phyloP scores from a whole-genome alignment of 179 eudicot species.

The Spergularia azorica region DNA sequence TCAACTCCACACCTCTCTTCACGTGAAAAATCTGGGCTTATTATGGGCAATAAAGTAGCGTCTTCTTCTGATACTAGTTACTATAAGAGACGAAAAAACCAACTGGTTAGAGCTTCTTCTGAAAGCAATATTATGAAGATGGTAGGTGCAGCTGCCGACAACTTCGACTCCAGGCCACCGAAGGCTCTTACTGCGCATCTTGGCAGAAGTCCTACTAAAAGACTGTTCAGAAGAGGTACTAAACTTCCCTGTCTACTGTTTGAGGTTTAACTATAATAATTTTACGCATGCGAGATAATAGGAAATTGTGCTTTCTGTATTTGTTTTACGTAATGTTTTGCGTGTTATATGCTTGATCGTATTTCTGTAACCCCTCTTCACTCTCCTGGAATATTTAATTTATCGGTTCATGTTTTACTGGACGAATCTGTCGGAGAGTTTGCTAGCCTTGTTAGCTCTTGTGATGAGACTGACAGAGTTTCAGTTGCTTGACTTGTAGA shows the following conservation, averaged over 20 bases:
- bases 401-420: no score
- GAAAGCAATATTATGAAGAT: constrained; percentile 43
- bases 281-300: not conserved
- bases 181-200: constrained; percentile 31
- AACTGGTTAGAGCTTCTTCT: constrained; percentile 73
- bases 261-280: not conserved
- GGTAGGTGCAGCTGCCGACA: constrained; percentile 29
- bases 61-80: constrained; percentile 55
- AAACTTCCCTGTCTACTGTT: constrained; percentile 9
- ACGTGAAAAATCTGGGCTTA: constrained; percentile 36
- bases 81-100: constrained; percentile 73
- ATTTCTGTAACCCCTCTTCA: no score
- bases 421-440: no score
- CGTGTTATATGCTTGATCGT: no score
- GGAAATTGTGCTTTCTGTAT: not conserved
- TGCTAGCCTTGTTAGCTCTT: no score
- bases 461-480: no score
- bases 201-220: constrained; percentile 43
- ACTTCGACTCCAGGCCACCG: constrained; percentile 30
- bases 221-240: constrained; percentile 50
- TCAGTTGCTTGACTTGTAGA: no score
- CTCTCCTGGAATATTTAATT: no score
- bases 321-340: not conserved
- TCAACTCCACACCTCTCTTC: constrained; percentile 35
- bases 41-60: constrained; percentile 33